Base-by-base conservation (phyloP, 2,329 filamentous ascomycete genomes). In the Colletotrichum sp. region DNA sequence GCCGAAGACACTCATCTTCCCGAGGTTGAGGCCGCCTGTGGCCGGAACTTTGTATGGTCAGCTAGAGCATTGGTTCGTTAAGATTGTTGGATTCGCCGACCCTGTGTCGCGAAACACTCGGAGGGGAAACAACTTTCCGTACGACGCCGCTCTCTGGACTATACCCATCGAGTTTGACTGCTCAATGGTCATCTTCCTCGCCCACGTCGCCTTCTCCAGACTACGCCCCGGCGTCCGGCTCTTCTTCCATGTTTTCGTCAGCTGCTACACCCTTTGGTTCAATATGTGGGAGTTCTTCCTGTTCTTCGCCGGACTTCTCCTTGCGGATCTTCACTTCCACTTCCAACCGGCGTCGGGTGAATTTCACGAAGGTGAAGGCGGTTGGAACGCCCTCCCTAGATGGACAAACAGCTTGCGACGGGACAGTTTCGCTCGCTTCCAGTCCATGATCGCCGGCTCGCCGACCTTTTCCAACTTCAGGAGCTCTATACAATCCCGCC, bases 71-170 rank as follows among this genome's bases (percentile, higher is more conserved):
- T 91, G 89, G 89, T 77, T 78, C 30, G 78, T 80, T 77, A 84
- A 87, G 72, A 88, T 90, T 84, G 88, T 85, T 74, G 80, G 84
- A 16, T 90, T 90, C 75, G 78, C 90, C 36, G 86, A 90, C 63
- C 81, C 90, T 30, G 90, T 88, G 82, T 83, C 84, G 73, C 90
- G 88, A 88, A 84, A 86, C 71, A 83, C 66, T 8, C 22, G 13
- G 4, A 39, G 70, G 16, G 73, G 73, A 8, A 19, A 49, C 12
- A 44, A 13, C 3, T 76, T 63, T 29, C 84, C 82, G 34, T 91
- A 92, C 79, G 90, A 92, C 79, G 85, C 90, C 27, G 91, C 92
- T 76, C 82, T 92, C 22, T 93, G 91, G 91, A 92, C 91, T 8
- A 92, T 93, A 44, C 91, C 91, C 6, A 86, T 92, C 62, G 91